Evolutionary conservation across 495 filamentous ascomycete species (phyloP).

Genomic region (Thermothielavioides terrestris): DNA sequence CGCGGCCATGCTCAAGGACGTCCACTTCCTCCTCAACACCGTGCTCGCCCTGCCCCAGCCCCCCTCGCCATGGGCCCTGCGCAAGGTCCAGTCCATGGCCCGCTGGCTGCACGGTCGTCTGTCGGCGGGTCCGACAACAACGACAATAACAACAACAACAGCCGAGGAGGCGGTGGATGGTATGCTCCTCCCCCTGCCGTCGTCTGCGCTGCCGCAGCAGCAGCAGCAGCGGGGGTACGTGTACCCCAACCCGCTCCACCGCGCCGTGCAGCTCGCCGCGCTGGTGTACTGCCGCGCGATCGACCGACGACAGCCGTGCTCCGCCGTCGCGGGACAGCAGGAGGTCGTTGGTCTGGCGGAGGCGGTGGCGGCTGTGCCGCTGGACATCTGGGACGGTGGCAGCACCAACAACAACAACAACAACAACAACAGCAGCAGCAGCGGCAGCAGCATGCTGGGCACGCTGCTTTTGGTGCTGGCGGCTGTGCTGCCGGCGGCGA

Average conservation of each 20-base stretch:
- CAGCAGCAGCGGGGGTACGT: too few relatives aligned
- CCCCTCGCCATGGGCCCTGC: conserved; percentile 2
- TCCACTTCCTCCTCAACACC: conserved; percentile 11
- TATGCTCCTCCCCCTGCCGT: too few relatives aligned
- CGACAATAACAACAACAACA: neutral
- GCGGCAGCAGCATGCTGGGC: neutral
- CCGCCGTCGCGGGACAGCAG: neutral
- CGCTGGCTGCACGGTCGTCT: conserved; percentile 11
- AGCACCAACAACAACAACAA: too few relatives aligned
- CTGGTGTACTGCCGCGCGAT: conserved; percentile 12
- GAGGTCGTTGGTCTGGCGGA: neutral
- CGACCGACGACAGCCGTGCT: neutral
- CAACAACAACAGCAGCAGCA: too few relatives aligned
- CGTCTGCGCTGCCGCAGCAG: too few relatives aligned
- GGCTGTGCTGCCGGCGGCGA: neutral
- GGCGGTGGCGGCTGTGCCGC: neutral
- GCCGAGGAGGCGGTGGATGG: neutral
- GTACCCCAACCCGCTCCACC: too few relatives aligned
- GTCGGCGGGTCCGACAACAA: neutral
- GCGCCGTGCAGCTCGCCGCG: conserved; percentile 1
- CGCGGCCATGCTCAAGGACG: conserved; percentile 8
- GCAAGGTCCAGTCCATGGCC: conserved; percentile 7
- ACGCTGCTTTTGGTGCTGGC: conserved; percentile 5
- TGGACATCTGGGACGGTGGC: conserved; percentile 1
- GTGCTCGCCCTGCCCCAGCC: neutral